phyloP scores from a whole-genome alignment of 139 green algal genomes.

The Haematococcus lacustris region DNA sequence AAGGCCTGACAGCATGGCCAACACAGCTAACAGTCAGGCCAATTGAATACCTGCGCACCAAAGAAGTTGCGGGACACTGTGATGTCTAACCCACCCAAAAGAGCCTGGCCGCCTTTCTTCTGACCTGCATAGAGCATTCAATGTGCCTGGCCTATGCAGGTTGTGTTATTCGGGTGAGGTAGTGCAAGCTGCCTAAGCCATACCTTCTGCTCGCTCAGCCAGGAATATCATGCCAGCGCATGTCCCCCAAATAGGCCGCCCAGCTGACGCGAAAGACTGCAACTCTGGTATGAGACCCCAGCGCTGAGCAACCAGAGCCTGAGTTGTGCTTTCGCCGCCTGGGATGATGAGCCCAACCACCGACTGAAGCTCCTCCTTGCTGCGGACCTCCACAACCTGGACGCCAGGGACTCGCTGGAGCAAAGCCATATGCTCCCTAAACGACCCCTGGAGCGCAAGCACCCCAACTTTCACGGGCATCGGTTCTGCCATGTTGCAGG shows the following conservation, averaged over 20 bases:
- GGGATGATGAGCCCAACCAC: slow-evolving; percentile 86
- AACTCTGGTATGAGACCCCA: slow-evolving; percentile 81
- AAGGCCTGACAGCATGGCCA: no score
- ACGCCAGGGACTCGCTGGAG: slow-evolving; percentile 57
- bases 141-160: not conserved
- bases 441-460: slow-evolving; percentile 87
- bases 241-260: slow-evolving; percentile 91
- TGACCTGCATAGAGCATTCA: slow-evolving; percentile 41
- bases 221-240: slow-evolving; percentile 98
- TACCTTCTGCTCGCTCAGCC: slow-evolving; percentile 65
- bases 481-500: no score
- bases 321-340: slow-evolving; percentile 89
- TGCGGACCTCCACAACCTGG: slow-evolving; percentile 77
- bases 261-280: slow-evolving; percentile 49
- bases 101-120: slow-evolving; percentile 89
- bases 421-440: slow-evolving; percentile 78
- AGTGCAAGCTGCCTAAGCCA: slow-evolving; percentile 2
- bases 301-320: slow-evolving; percentile 81
- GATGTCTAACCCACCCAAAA: slow-evolving; percentile 90
- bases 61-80: slow-evolving; percentile 97
- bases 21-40: no score
- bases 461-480: no score
- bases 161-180: no score
- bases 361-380: slow-evolving; percentile 61
- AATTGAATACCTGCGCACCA: slow-evolving; percentile 80